Conservation (phyloP, 1,284 basidiomycete genomes). For the Apiotrichum montevideense region DNA sequence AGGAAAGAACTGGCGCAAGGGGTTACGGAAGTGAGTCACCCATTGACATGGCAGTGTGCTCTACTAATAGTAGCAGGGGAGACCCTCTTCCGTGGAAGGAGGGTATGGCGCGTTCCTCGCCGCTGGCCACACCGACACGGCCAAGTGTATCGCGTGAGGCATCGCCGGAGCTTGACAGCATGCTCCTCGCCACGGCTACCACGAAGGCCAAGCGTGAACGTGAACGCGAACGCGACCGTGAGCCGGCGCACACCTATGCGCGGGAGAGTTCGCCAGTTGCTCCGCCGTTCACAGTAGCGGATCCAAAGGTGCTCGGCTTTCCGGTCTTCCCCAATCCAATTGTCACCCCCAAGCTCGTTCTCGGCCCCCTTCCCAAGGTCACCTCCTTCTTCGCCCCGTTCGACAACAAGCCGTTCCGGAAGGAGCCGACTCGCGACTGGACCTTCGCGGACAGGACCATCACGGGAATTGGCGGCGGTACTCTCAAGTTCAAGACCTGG, state of each 20-base stretch:
- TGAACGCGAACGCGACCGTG: neutral
- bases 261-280: constrained; percentile 1
- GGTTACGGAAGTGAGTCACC: constrained; percentile 36
- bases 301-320: constrained; percentile 32
- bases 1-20: constrained; percentile 39
- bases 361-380: constrained; percentile 36
- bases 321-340: constrained; percentile 42
- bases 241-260: neutral
- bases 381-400: constrained; percentile 36
- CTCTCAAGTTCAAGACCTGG: constrained; percentile 39
- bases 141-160: constrained; percentile 21
- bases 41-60: neutral
- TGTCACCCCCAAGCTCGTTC: constrained; percentile 26
- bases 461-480: constrained; percentile 33
- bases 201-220: neutral
- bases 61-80: constrained; percentile 9
- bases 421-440: constrained; percentile 35
- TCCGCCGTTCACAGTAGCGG: constrained; percentile 35
- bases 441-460: constrained; percentile 22
- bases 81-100: constrained; percentile 26
- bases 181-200: constrained; percentile 8
- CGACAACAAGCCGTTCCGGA: constrained; percentile 35
- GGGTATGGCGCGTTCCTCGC: constrained; percentile 7
- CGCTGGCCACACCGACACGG: constrained; percentile 11
- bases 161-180: constrained; percentile 24